Evolutionary conservation across 2,329 filamentous ascomycete species (phyloP).

Genomic region (Massarina eburnea): DNA sequence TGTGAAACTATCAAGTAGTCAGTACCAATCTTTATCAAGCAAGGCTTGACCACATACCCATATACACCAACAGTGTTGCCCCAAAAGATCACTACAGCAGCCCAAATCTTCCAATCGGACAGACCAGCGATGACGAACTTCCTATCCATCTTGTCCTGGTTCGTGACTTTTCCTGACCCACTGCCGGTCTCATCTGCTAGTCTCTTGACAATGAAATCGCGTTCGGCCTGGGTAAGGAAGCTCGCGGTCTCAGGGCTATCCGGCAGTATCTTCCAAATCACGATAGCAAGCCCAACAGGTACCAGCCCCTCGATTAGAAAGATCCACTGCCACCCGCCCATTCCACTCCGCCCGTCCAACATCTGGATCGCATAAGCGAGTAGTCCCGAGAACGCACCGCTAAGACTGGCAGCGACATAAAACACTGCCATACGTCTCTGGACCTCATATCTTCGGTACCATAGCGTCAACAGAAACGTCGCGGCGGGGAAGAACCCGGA

Average conservation of each 20-base stretch:
- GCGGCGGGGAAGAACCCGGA: constrained; percentile 68
- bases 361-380: constrained; percentile 39
- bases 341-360: constrained; percentile 29
- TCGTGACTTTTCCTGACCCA: constrained; percentile 49
- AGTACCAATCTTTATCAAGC: neutral
- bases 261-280: constrained; percentile 56
- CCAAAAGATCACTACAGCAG: constrained; percentile 42
- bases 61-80: constrained; percentile 42
- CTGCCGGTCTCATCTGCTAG: constrained; percentile 47
- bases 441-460: constrained; percentile 40
- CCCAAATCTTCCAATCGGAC: constrained; percentile 41
- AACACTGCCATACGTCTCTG: constrained; percentile 41
- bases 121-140: constrained; percentile 54
- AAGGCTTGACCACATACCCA: constrained; percentile 21
- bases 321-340: constrained; percentile 40
- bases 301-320: constrained; percentile 34
- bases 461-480: constrained; percentile 45
- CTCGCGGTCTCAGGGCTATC: constrained; percentile 49
- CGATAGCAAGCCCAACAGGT: constrained; percentile 42
- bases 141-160: constrained; percentile 52
- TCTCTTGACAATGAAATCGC: constrained; percentile 35
- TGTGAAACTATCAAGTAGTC: constrained; percentile 28
- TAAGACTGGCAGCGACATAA: constrained; percentile 36
- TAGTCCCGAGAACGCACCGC: constrained; percentile 39
- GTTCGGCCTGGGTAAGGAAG: constrained; percentile 38